Percentiles rank a stretch among this genome's conserved stretches.
These are phyloP conservation scores for Steccherinum ochraceum DNA, from an alignment of 768 basidiomycete genomes.

Conservation along the genomic window DNA sequence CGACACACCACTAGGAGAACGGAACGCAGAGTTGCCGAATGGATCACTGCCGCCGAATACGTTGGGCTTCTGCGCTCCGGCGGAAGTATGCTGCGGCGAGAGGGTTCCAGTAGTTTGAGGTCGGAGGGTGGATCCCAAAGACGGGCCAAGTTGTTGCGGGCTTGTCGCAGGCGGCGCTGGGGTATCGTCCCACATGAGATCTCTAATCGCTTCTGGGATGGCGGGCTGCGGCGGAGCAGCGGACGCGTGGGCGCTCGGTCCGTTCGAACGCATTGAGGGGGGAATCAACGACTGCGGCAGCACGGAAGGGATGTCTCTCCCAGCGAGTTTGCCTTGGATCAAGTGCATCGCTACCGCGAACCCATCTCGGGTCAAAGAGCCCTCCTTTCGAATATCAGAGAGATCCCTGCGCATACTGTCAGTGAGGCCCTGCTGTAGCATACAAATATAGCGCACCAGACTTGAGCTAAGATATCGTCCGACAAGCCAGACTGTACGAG, in stretches of 20 bases:
- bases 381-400: slow-evolving; percentile 83
- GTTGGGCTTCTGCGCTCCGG: slow-evolving; percentile 20
- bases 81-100: slow-evolving; percentile 20
- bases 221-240: slow-evolving; percentile 29
- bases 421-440: no score
- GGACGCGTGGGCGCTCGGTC: slow-evolving; percentile 24
- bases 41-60: slow-evolving; percentile 36
- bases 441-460: slow-evolving; percentile 71
- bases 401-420: slow-evolving; percentile 65
- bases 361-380: slow-evolving; percentile 79
- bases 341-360: slow-evolving; percentile 96
- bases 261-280: slow-evolving; percentile 57
- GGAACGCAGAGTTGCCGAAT: slow-evolving; percentile 30
- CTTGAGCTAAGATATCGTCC: slow-evolving; percentile 76
- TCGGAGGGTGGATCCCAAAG: slow-evolving; percentile 29
- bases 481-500: slow-evolving; percentile 86
- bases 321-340: slow-evolving; percentile 79
- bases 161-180: slow-evolving; percentile 30
- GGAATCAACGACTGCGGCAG: slow-evolving; percentile 76
- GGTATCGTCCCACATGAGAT: slow-evolving; percentile 39
- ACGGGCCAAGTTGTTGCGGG: slow-evolving; percentile 32
- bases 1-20: slow-evolving; percentile 9
- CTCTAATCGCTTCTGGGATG: slow-evolving; percentile 34
- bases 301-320: slow-evolving; percentile 65
- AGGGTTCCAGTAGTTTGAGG: slow-evolving; percentile 34